phyloP scores from a whole-genome alignment of 2,329 filamentous ascomycete genomes.

The Fusarium sp. region DNA sequence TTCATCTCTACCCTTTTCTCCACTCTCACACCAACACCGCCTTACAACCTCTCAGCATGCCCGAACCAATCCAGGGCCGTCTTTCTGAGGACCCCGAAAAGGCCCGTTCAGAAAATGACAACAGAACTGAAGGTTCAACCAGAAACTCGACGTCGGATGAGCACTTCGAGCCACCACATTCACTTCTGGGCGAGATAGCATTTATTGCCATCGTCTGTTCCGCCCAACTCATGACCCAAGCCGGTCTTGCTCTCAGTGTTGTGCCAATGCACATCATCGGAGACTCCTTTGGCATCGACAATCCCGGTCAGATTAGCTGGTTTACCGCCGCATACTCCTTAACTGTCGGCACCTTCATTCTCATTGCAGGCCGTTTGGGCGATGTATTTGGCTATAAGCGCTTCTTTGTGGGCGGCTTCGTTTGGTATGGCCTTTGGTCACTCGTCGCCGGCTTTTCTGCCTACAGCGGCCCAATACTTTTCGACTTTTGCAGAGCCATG shows the following conservation, averaged over 20 bases:
- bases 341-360: constrained; percentile 60
- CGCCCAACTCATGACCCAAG: constrained; percentile 37
- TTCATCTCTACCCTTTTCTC: not conserved
- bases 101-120: not conserved
- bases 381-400: constrained; percentile 61
- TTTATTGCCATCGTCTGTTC: constrained; percentile 32
- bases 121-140: not conserved
- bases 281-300: constrained; percentile 51
- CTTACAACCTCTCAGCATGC: not conserved
- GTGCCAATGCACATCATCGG: constrained; percentile 54
- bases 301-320: constrained; percentile 55
- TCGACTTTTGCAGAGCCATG: constrained; percentile 57
- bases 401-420: constrained; percentile 58
- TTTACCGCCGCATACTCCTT: constrained; percentile 62
- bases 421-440: constrained; percentile 60
- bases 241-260: constrained; percentile 32
- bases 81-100: not conserved
- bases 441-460: constrained; percentile 51
- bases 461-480: constrained; percentile 52
- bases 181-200: not conserved
- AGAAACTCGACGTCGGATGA: not conserved
- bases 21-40: too few species aligned
- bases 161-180: constrained; percentile 3
- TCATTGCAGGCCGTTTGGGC: constrained; percentile 61
- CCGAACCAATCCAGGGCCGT: not conserved